Base-by-base conservation (phyloP, 2,329 filamentous ascomycete genomes). In the Ceratocystis albifundus region DNA sequence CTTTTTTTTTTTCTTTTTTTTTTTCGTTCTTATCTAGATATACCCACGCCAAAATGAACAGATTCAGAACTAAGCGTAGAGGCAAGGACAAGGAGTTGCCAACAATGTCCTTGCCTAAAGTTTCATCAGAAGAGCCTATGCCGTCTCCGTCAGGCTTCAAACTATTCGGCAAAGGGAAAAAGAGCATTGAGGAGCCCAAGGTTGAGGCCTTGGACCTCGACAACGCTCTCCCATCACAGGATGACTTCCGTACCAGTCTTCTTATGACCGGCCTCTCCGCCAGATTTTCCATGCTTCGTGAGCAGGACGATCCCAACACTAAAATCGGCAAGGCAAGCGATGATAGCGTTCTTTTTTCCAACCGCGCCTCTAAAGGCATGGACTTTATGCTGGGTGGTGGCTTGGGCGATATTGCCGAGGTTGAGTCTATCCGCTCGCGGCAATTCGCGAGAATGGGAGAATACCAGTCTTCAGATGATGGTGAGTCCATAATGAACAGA, bases 191-290 rank as follows among this genome's bases (percentile, higher is more conserved):
- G 59, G 83, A 85, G 71, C 77, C 78, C 59, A 88, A 86, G 73
- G 80, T 78, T 67, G 82, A 89, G 69, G 55, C 76, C 96, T 61
- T 88, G 57, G 8, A 97, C 72, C 78, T 97, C 12, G 75, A 85
- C 2, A 79, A 79, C 12, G 92, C 85, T 0, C 79, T 99, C 1
- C 94, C 94, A 1, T 81, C 91, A 0, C 86, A 79, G 61, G 90
- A 97, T 75, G 88, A 97, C 73, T 97, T 99, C 75, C 85, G 94
- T 67, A 99, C 94, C 2, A 97, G 94, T 79, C 78, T 99, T 67
- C 80, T 99, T 69, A 96, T 99, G 93, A 92, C 90, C 0, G 93
- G 92, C 53, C 81, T 99, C 3, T 97, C 93, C 0, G 90, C 92
- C 12, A 86, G 94, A 5, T 99, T 99, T 75, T 97, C 93, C 71